Evolutionary conservation across 345 rosid species (phyloP).

Genomic region (Eucalyptus regnans): DNA sequence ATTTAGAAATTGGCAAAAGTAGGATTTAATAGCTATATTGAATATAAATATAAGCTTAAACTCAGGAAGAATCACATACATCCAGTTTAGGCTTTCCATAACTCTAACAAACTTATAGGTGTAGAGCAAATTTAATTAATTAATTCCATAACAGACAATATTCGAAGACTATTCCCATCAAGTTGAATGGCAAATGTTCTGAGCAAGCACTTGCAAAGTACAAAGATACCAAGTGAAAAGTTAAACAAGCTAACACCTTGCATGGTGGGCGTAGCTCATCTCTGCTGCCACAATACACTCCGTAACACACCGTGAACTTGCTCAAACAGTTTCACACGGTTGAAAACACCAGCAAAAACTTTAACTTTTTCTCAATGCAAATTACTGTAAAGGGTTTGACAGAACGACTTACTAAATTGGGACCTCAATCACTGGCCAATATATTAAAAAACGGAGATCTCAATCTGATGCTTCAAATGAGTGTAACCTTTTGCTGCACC

Average conservation of each 20-base stretch:
- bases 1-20: background rate
- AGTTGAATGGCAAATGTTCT: background rate
- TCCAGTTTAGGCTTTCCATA: background rate
- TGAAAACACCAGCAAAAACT: background rate
- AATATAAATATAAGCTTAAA: background rate
- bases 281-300: background rate
- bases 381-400: background rate
- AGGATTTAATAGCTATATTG: background rate
- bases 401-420: background rate
- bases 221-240: background rate
- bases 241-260: background rate
- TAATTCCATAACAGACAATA: background rate
- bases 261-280: background rate
- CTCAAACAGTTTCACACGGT: background rate
- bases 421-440: background rate
- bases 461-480: background rate
- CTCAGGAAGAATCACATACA: background rate
- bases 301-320: background rate
- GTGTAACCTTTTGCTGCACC: background rate
- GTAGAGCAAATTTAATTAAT: background rate
- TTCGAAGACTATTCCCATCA: background rate
- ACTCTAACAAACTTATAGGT: background rate
- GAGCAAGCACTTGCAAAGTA: background rate
- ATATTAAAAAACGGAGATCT: background rate
- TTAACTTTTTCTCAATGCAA: background rate